phyloP scores from a whole-genome alignment of 1,139 yeast species.

The Kluyveromyces marxianus region DNA sequence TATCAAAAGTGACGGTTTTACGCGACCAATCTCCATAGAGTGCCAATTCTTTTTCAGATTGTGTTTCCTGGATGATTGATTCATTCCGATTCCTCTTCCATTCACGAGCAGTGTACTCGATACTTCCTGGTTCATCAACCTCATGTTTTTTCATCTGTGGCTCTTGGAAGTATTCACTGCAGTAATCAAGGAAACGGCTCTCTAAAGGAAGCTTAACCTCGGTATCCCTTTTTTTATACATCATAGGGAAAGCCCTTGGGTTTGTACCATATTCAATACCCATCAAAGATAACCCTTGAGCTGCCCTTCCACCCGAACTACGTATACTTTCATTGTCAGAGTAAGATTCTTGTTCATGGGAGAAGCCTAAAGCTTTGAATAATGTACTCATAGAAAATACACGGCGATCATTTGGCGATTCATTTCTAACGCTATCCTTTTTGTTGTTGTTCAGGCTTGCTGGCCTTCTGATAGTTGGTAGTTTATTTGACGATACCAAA shows the following conservation, averaged over 20 bases:
- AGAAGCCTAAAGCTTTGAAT: conserved; percentile 20
- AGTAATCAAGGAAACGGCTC: conserved; percentile 79
- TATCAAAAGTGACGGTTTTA: conserved; percentile 54
- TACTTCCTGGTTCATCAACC: conserved; percentile 88
- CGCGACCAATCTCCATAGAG: conserved; percentile 82
- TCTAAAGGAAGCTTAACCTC: conserved; percentile 50
- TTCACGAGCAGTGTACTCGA: conserved; percentile 69
- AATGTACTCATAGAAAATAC: conserved; percentile 16
- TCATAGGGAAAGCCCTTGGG: conserved; percentile 29
- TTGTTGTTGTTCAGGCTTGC: conserved; percentile 7
- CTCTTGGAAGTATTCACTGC: conserved; percentile 90
- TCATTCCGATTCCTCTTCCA: conserved; percentile 94
- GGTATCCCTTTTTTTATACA: conserved; percentile 33
- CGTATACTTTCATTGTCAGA: background rate
- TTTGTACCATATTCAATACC: conserved; percentile 45
- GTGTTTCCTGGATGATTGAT: conserved; percentile 77
- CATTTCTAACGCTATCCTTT: background rate
- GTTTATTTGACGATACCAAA: conserved; percentile 3
- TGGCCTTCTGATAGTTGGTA: conserved; percentile 10
- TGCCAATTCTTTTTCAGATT: conserved; percentile 79
- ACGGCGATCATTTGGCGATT: conserved; percentile 1
- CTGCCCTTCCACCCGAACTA: background rate
- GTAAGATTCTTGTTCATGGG: conserved; percentile 9
- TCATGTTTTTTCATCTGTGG: conserved; percentile 90
- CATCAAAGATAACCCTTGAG: conserved; percentile 19